Evolutionary conservation across 1,284 basidiomycete genomes (phyloP), one percentile per base, ranked within the genome.

Genomic region (Ceratobasidium sp.): DNA sequence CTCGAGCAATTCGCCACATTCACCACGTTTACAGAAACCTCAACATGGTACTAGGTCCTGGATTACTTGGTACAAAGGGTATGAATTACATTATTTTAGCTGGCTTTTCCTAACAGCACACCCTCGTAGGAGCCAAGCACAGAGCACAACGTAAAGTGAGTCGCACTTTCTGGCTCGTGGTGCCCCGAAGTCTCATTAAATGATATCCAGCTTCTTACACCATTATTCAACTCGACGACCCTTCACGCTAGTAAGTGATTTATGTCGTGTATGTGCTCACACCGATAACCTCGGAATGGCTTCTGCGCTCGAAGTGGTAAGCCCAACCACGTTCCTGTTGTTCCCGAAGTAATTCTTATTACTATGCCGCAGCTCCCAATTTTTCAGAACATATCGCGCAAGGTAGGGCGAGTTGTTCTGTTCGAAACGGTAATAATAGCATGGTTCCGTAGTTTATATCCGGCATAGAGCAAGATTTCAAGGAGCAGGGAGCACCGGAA

Each of bases 61-160:
- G 60, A n/a, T 49, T 65, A 25, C 49, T 65, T 6, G 60, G 40
- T 42, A 50, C 60, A 15, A 65, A 35, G 53, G 60, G 60, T 65
- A 53, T 15, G 31, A 20, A 8, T 47, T 17, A 40, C 17, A 47
- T 47, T 15, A 15, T 15, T 47, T 20, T 12, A 6, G 8, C 22
- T 47, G 45, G 6, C 45, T 7, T 47, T 15, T 20, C 10, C 10
- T 47, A 47, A 47, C 45, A 12, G 6, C 8, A 25, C 50, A 53
- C 50, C 50, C 7, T 40, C 15, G 32, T 35, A 65, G 60, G 60
- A 6, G 31, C 27, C n/a, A 65, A 53, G 29, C 60, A 65, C 27
- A 65, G 40, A 29, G 60, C 60, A 2, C 60, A 65, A 49, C 60
- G 60, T 35, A 65, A 65, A 38, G 60, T 53, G 35, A 7, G 60